Evolutionary conservation across 805 yeast species (phyloP).

Genomic region (Yamadazyma sp.): DNA sequence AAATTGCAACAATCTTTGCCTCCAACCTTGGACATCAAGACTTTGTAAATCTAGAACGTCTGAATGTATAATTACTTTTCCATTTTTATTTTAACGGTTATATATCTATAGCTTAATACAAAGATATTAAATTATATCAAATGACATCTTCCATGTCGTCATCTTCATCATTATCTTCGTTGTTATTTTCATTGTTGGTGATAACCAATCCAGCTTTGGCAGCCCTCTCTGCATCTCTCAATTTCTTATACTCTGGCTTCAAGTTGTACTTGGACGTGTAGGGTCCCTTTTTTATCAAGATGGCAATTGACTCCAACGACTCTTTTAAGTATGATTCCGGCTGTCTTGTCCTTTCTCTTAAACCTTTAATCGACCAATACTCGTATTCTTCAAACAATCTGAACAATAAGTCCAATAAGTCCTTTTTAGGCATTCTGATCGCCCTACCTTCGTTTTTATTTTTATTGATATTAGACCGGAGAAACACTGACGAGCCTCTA

Average conservation of each 20-base stretch:
- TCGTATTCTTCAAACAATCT: conserved; percentile 90
- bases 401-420: conserved; percentile 83
- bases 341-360: conserved; percentile 90
- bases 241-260: conserved; percentile 83
- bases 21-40: conserved; percentile 78
- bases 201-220: conserved; percentile 56
- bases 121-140: conserved; percentile 19
- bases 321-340: conserved; percentile 93
- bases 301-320: conserved; percentile 85
- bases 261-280: conserved; percentile 89
- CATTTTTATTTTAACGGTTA: conserved; percentile 6
- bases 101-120: conserved; percentile 6
- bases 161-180: conserved; percentile 61
- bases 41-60: conserved; percentile 33
- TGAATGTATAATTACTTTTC: conserved; percentile 15
- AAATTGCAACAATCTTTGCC: conserved; percentile 97
- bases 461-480: conserved; percentile 41
- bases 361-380: conserved; percentile 93
- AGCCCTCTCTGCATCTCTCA: conserved; percentile 74
- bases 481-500: conserved; percentile 60
- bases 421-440: conserved; percentile 90
- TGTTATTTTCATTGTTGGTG: conserved; percentile 39
- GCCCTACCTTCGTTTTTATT: conserved; percentile 78
- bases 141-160: conserved; percentile 79
- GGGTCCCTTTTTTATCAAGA: conserved; percentile 90